These are phyloP conservation scores for Pleoardoris graminearum DNA, from an alignment of 2,329 filamentous ascomycete species.

Conservation along the genomic window DNA sequence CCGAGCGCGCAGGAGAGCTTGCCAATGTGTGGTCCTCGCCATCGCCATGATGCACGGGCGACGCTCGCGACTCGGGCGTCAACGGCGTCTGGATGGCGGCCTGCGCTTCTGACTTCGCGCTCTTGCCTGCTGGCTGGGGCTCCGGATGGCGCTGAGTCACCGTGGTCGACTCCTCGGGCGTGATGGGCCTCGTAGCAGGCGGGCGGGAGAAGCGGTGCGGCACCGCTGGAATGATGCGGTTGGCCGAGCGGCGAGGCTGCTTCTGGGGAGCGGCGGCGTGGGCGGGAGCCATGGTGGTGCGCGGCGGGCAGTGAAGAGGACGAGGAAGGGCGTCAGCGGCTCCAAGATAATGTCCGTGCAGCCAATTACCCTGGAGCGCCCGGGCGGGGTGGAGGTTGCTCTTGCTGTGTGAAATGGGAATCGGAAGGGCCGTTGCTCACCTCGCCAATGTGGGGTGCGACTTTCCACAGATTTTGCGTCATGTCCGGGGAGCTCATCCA, in stretches of 20 bases:
- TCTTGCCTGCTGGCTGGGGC: constrained; percentile 18
- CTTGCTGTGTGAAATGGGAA: not conserved
- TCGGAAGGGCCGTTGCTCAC: constrained; percentile 10
- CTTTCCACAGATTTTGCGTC: constrained; percentile 7
- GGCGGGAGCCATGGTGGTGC: constrained; percentile 32
- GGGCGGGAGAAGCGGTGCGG: constrained; percentile 41
- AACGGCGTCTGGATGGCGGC: constrained; percentile 22
- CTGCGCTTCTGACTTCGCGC: constrained; percentile 17
- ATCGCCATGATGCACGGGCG: constrained; percentile 18
- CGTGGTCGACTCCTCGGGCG: constrained; percentile 30
- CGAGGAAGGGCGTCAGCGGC: constrained; percentile 33
- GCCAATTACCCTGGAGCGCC: constrained; percentile 51
- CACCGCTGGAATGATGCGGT: constrained; percentile 45
- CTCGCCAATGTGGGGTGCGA: not conserved
- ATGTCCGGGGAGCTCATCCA: constrained; percentile 1
- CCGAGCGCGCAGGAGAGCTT: constrained; percentile 21
- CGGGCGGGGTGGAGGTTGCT: constrained; percentile 15
- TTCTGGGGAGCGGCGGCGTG: constrained; percentile 25
- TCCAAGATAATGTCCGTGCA: constrained; percentile 47
- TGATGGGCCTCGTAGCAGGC: constrained; percentile 30
- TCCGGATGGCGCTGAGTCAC: constrained; percentile 20
- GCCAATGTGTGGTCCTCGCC: constrained; percentile 14
- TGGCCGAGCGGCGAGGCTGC: constrained; percentile 29
- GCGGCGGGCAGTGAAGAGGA: constrained; percentile 2
- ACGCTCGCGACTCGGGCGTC: constrained; percentile 36